Conservation (phyloP, 495 filamentous ascomycete genomes). For the Friedmanniomyces simplex region DNA sequence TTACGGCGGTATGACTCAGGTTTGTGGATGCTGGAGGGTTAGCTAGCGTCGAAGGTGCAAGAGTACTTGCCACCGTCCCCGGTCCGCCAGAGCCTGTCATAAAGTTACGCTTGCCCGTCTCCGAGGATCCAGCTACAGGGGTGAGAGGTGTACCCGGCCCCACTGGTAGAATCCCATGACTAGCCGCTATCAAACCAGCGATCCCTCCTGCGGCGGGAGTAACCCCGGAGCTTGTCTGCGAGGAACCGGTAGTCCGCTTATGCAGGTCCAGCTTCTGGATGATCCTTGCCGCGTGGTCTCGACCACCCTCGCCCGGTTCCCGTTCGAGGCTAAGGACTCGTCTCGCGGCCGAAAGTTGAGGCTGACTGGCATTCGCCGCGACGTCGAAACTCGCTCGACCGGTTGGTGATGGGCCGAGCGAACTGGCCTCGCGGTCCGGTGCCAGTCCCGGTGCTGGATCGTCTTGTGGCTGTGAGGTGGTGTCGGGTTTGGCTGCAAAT, state of each 20-base stretch:
- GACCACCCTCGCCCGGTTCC: conserved; percentile 49
- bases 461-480: conserved; percentile 41
- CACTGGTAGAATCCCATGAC: conserved; percentile 59
- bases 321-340: conserved; percentile 41
- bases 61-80: conserved; percentile 36
- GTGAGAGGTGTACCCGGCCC: conserved; percentile 30
- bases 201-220: conserved; percentile 53
- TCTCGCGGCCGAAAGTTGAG: conserved; percentile 26
- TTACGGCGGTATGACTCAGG: conserved; percentile 76
- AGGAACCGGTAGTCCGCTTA: conserved; percentile 55
- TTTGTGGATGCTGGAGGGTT: conserved; percentile 78
- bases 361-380: conserved; percentile 11
- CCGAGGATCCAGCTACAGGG: conserved; percentile 30
- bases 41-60: conserved; percentile 75
- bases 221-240: conserved; percentile 17
- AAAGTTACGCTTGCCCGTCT: neutral
- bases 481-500: conserved; percentile 63
- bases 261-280: conserved; percentile 89
- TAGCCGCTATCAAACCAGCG: conserved; percentile 76
- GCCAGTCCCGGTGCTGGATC: conserved; percentile 11
- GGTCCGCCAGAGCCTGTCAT: neutral
- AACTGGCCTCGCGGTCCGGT: conserved; percentile 51
- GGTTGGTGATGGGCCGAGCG: conserved; percentile 55
- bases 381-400: conserved; percentile 66
- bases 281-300: conserved; percentile 74